Evolutionary conservation across 2,329 filamentous ascomycete species (phyloP).

Genomic region (Neocatenulostroma microsporum): DNA sequence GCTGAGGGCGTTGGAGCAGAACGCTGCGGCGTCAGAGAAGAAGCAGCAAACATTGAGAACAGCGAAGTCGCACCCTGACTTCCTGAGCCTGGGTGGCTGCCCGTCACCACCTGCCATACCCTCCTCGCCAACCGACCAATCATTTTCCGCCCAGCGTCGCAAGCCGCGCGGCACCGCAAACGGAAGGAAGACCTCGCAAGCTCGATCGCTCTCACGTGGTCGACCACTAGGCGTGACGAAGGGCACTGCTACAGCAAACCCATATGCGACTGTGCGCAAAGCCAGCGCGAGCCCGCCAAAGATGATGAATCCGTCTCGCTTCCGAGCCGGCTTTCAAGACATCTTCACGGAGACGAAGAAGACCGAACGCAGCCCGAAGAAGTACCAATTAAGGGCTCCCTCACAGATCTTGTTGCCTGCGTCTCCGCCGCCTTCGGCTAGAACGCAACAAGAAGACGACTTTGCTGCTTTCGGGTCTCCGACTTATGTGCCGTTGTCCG

Average conservation of each 20-base stretch:
- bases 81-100: constrained; percentile 28
- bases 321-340: constrained; percentile 37
- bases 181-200: constrained; percentile 22
- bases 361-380: constrained; percentile 37
- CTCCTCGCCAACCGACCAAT: constrained; percentile 23
- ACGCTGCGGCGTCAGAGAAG: constrained; percentile 38
- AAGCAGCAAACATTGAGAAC: constrained; percentile 31
- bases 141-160: constrained; percentile 22
- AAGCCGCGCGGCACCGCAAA: constrained; percentile 23
- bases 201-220: constrained; percentile 27
- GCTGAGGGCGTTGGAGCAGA: constrained; percentile 45
- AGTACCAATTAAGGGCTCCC: constrained; percentile 43
- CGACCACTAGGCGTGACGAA: constrained; percentile 25
- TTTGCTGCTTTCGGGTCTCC: constrained; percentile 27
- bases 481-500: constrained; percentile 12
- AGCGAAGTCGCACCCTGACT: constrained; percentile 29
- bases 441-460: constrained; percentile 32
- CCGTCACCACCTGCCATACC: constrained; percentile 28
- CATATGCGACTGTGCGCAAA: constrained; percentile 24
- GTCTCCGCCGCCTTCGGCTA: constrained; percentile 41
- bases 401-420: constrained; percentile 35
- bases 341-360: constrained; percentile 50
- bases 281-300: constrained; percentile 34
- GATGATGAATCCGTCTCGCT: constrained; percentile 49
- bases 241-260: constrained; percentile 17